Base-by-base conservation (phyloP, 768 basidiomycete species). In the Lentinula edodes region DNA sequence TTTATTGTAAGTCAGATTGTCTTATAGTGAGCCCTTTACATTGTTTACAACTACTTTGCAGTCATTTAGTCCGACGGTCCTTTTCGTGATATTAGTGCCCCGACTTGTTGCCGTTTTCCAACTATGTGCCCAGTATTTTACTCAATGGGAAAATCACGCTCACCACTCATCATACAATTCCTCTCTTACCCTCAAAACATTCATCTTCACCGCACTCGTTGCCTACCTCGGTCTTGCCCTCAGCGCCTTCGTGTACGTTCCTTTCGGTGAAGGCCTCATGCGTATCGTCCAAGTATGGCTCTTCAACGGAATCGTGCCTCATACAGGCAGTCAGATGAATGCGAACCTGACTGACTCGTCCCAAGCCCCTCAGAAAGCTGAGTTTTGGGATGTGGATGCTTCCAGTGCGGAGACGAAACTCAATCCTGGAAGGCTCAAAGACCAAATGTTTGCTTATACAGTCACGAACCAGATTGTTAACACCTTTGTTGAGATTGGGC, bases 201-300 rank as follows among this genome's bases (percentile, higher is more conserved):
- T 98, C 71, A 85, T 89, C 0, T 81, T 98, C 59, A 89, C 89
- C 38, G 87, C 90, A 0, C 83, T 98, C 69, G 93, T 95, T 18
- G 90, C 96, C 0, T 98, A 95, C 71, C 85, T 94, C 55, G 90
- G 91, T 43, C 83, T 99, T 15, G 87, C 84, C 5, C 84, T 98
- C 16, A 92, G 90, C n/a, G 95, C 95, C 16, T 98, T 95, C 69
- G 83, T 97, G 54, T 99, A 98, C 70, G 91, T 96, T 5, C 95
- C 95, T 0, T 97, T 95, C 64, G 95, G 95, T 39, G 89, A 89
- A 69, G 82, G 82, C 53, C 86, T 94, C 63, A 93, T 95, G 90
- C 76, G 80, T 6, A 70, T 78, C 54, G 74, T 82, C 6, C 82
- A 83, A 66, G 69, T 73, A 5, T 75, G 74, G 73, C 66, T 83